A percentile compares a stretch with the other conserved stretches of the same genome.
Evolutionary conservation across 1,284 basidiomycete species (phyloP).

Genomic region (Singerocomus inundabilis): DNA sequence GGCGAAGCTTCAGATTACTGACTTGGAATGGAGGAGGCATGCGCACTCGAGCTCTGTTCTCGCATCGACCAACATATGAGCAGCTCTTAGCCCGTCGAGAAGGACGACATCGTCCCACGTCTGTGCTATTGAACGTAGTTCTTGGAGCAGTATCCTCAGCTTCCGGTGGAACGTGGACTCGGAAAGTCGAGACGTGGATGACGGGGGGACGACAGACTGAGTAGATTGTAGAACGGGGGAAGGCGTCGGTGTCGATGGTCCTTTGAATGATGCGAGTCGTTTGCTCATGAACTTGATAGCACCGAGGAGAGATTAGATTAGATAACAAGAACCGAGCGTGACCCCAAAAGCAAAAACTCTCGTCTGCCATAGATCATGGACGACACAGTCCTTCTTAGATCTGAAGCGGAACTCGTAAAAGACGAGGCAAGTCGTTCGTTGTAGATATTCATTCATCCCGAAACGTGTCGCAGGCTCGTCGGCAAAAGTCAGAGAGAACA

Average conservation of each 20-base stretch:
- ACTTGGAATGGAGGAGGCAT: neutral
- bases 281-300: slow-evolving; percentile 27
- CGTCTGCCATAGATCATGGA: slow-evolving; percentile 17
- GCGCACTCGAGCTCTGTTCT: slow-evolving; percentile 77
- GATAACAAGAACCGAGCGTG: slow-evolving; percentile 1
- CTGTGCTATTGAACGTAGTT: slow-evolving; percentile 55
- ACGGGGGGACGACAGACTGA: slow-evolving; percentile 36
- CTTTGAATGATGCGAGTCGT: slow-evolving; percentile 71
- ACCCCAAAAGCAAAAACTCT: too few relatives aligned
- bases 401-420: slow-evolving; percentile 73
- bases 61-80: slow-evolving; percentile 61
- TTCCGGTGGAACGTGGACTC: slow-evolving; percentile 76
- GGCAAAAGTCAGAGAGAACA: slow-evolving; percentile 68
- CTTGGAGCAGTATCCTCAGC: slow-evolving; percentile 59
- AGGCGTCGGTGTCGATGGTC: slow-evolving; percentile 69
- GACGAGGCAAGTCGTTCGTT: slow-evolving; percentile 51
- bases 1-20: neutral
- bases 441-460: neutral
- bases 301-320: slow-evolving; percentile 26
- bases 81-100: slow-evolving; percentile 69
- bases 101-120: slow-evolving; percentile 78
- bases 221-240: slow-evolving; percentile 54
- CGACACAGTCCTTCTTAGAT: slow-evolving; percentile 52
- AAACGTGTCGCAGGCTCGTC: slow-evolving; percentile 50
- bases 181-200: slow-evolving; percentile 51